These are phyloP conservation scores for Alternaria arborescens DNA, from an alignment of 2,329 filamentous ascomycete species.

Conservation along the genomic window DNA sequence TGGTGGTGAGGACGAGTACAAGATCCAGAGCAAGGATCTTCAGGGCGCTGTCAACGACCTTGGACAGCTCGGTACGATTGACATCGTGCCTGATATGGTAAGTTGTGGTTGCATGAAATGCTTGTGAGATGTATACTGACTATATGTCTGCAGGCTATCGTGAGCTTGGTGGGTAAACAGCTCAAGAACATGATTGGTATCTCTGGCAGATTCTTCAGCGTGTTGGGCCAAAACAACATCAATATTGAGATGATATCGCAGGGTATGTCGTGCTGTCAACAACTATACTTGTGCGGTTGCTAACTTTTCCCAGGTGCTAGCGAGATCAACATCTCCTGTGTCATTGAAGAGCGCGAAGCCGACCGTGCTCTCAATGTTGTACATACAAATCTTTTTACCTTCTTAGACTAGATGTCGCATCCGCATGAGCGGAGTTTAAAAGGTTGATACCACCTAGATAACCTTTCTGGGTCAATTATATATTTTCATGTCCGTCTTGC, in stretches of 20 bases:
- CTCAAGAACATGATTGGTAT: slow-evolving; percentile 98
- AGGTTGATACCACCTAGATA: slow-evolving; percentile 30
- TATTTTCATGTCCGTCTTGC: background rate
- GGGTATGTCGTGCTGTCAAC: slow-evolving; percentile 63
- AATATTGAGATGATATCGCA: slow-evolving; percentile 99
- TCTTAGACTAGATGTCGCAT: slow-evolving; percentile 71
- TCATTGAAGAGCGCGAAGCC: slow-evolving; percentile 90
- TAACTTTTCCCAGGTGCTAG: slow-evolving; percentile 74
- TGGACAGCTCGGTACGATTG: slow-evolving; percentile 84
- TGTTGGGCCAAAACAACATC: slow-evolving; percentile 88
- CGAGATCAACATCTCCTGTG: slow-evolving; percentile 99
- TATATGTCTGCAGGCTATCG: slow-evolving; percentile 67
- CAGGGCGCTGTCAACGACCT: slow-evolving; percentile 71
- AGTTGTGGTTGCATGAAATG: no score
- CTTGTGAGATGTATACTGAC: no score
- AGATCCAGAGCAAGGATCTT: slow-evolving; percentile 58
- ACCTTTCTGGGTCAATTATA: slow-evolving; percentile 3
- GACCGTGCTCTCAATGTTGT: slow-evolving; percentile 94
- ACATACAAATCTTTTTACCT: slow-evolving; percentile 96
- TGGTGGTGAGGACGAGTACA: slow-evolving; percentile 57
- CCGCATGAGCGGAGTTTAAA: slow-evolving; percentile 25
- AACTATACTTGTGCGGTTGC: background rate
- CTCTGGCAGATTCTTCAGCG: slow-evolving; percentile 92
- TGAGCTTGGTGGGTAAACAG: slow-evolving; percentile 92
- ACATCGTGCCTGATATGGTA: slow-evolving; percentile 83